Evolutionary conservation across 768 basidiomycete species (phyloP).

Genomic region (Leccinellum albellum): DNA sequence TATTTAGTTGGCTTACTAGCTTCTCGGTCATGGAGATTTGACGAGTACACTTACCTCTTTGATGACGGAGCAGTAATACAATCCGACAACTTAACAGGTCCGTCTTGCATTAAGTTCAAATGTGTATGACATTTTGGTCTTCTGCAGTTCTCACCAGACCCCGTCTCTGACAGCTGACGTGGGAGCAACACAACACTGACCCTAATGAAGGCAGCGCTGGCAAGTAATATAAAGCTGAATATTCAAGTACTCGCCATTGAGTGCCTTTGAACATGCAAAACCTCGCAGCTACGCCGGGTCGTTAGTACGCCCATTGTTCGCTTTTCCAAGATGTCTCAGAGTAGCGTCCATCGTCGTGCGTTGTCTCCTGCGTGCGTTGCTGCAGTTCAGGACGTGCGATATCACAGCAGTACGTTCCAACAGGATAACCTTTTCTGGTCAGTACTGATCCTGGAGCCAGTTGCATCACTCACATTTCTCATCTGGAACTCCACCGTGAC

Average conservation of each 20-base stretch:
- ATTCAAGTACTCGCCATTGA: background rate
- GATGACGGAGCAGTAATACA: background rate
- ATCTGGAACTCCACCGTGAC: constrained; percentile 13
- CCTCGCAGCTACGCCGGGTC: background rate
- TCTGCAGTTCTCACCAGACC: background rate
- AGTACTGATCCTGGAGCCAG: constrained; percentile 1
- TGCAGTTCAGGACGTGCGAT: background rate
- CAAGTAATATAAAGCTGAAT: background rate
- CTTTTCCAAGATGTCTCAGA: background rate
- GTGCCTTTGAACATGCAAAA: background rate
- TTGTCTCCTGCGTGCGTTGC: background rate
- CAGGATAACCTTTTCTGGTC: background rate
- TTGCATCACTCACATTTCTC: constrained; percentile 12
- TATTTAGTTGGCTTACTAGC: background rate
- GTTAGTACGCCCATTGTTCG: background rate
- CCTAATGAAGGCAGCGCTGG: background rate
- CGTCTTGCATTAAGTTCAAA: background rate
- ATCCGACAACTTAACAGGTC: background rate
- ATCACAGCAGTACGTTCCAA: background rate
- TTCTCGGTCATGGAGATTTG: background rate
- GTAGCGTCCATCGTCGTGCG: background rate
- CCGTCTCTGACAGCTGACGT: background rate
- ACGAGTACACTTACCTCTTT: background rate
- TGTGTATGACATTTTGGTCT: background rate
- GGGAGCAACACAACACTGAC: background rate